Conservation (phyloP, 768 basidiomycete species). For the Suillus paluster region DNA sequence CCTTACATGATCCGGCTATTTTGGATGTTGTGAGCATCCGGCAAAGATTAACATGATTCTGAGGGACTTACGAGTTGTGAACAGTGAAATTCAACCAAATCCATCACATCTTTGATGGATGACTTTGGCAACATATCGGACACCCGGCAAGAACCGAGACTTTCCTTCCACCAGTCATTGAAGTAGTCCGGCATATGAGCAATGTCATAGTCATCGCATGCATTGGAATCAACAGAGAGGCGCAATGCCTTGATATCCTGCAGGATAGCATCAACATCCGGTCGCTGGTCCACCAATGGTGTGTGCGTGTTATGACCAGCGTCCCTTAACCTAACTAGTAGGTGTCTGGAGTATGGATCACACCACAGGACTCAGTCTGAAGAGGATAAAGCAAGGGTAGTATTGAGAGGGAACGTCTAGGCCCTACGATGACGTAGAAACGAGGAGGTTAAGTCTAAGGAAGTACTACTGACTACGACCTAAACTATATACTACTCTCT, state of each 20-base stretch:
- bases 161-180: background rate
- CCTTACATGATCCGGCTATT: background rate
- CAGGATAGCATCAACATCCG: background rate
- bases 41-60: background rate
- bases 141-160: background rate
- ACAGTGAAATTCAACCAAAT: background rate
- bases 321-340: too few relatives aligned
- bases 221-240: background rate
- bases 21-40: background rate
- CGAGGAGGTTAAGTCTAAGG: too few relatives aligned
- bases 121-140: background rate
- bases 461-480: too few relatives aligned
- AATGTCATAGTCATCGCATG: background rate
- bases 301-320: too few relatives aligned
- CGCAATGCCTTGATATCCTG: background rate
- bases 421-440: too few relatives aligned
- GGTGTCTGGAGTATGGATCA: too few relatives aligned
- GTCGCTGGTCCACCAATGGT: background rate
- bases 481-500: too few relatives aligned
- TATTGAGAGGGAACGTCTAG: too few relatives aligned
- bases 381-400: too few relatives aligned
- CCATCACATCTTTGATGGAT: slow-evolving; percentile 1
- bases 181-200: background rate
- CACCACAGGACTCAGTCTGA: too few relatives aligned
- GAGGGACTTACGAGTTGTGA: background rate